These are phyloP conservation scores for Mortierella polycephala DNA, from an alignment of 371 early-diverging fungal genomes.

Conservation along the genomic window DNA sequence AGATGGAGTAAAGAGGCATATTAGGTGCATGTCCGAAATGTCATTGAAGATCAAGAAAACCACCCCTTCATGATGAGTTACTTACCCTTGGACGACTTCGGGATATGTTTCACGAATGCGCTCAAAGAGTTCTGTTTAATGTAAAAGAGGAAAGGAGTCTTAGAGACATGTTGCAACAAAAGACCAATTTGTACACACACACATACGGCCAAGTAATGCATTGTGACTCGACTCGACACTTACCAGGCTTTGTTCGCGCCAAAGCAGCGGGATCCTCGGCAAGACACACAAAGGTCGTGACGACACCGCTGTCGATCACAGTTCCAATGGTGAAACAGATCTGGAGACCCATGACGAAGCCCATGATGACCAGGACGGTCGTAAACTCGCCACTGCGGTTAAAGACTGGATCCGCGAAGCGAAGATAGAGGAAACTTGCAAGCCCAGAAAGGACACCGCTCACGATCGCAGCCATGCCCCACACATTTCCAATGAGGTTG, in stretches of 20 bases:
- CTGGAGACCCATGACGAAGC: conserved; percentile 74
- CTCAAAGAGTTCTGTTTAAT: conserved; percentile 57
- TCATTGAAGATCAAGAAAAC: background rate
- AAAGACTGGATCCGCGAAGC: conserved; percentile 52
- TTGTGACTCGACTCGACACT: background rate
- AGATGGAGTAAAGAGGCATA: too few species aligned
- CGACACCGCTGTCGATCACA: conserved; percentile 79
- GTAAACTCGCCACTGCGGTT: conserved; percentile 59
- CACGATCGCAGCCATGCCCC: conserved; percentile 68
- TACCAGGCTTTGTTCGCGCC: conserved; percentile 60
- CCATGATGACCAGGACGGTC: conserved; percentile 62
- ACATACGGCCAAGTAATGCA: background rate
- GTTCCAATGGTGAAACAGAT: conserved; percentile 77
- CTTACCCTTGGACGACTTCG: conserved; percentile 63
- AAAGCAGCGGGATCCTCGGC: conserved; percentile 82
- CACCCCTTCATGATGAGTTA: background rate
- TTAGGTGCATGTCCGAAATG: too few species aligned
- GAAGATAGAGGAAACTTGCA: conserved; percentile 61
- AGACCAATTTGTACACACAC: background rate
- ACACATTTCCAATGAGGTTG: conserved; percentile 77
- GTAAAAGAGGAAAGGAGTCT: background rate
- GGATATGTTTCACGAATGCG: conserved; percentile 70
- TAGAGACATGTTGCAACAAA: background rate
- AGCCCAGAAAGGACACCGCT: conserved; percentile 62
- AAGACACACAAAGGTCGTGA: conserved; percentile 82